Evolutionary conservation across 306 rosid species (phyloP), one percentile per base, ranked within the genome.

Genomic region (Pyrus bretschneideri): DNA sequence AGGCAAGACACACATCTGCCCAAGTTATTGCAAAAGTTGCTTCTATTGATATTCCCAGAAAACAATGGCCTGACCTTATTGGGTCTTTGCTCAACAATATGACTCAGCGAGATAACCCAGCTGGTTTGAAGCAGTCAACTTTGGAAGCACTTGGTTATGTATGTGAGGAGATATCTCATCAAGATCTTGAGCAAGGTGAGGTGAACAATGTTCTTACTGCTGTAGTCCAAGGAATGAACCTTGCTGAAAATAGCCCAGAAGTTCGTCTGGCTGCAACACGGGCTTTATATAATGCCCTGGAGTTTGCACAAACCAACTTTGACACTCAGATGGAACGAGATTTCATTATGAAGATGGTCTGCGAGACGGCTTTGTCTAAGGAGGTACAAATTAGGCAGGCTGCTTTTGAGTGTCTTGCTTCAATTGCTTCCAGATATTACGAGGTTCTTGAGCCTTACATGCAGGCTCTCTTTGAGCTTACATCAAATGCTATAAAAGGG

Each of bases 341-440:
- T 69, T 78, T 46, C 40, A 82, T 82, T 70, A 82, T 82, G 86
- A 78, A 73, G 79, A 68, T 78, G 76, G 77, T 82, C 11, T 82
- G 79, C 23, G 82, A 78, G 67, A 61, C 86, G 2, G 79, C 86
- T 33, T 61, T 82, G 79, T 82, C 85, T 21, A 78, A 78, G 64
- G 85, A 82, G 67, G 79, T 62, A 18, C 79, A 82, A 74, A 38
- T 82, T 49, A 65, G 86, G 68, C 82, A 82, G 79, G 80, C 63
- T 64, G 86, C 82, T 68, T 82, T 78, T 78, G 86, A 82, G 77
- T 82, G 86, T 71, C 82, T 82, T 54, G 86, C 77, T 62, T 82
- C 86, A 13, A 82, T 82, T 38, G 86, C 86, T 5, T 78, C 82
- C 22, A 82, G 73, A 14, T 82, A 82, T 76, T 82, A 82, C 63